Evolutionary conservation across 2,329 filamentous ascomycete species (phyloP).

Genomic region (Ceratocystis smalleyi): DNA sequence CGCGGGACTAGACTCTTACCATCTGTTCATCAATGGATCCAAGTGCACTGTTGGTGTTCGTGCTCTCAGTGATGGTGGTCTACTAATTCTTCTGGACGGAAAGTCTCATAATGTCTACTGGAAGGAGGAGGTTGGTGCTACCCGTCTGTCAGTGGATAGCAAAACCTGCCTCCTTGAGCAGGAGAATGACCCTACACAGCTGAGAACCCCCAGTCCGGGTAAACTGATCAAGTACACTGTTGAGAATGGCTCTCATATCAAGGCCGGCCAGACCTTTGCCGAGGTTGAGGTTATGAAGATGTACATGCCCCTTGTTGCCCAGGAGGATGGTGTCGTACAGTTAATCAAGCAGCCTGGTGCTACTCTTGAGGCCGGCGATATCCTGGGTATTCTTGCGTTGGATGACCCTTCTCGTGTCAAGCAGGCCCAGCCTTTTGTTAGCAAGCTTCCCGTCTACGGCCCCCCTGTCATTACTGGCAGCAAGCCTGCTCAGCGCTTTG

Average conservation of each 20-base stretch:
- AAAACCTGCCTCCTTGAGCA: constrained; percentile 97
- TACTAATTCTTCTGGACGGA: constrained; percentile 77
- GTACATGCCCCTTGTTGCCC: constrained; percentile 96
- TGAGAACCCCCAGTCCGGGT: constrained; percentile 84
- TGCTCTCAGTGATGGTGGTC: constrained; percentile 81
- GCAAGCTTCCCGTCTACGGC: constrained; percentile 74
- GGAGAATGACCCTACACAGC: constrained; percentile 96
- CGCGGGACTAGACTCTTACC: constrained; percentile 84
- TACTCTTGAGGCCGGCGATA: constrained; percentile 94
- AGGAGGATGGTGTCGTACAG: constrained; percentile 91
- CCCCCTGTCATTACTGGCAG: constrained; percentile 73
- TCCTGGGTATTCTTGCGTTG: constrained; percentile 88
- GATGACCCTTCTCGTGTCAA: constrained; percentile 95
- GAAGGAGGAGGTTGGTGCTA: constrained; percentile 96
- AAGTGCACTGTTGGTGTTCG: constrained; percentile 89
- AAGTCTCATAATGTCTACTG: constrained; percentile 98
- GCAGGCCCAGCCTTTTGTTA: constrained; percentile 85
- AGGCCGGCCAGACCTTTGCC: constrained; percentile 80
- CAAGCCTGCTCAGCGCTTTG: constrained; percentile 83
- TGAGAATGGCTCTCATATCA: constrained; percentile 86
- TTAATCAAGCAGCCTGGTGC: constrained; percentile 98
- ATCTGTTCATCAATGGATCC: constrained; percentile 96
- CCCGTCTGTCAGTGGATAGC: constrained; percentile 87
- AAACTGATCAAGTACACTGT: constrained; percentile 98
- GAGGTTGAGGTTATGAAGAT: constrained; percentile 99